Conservation (phyloP, 129 eudicot species). For the Pulicaria dysenterica region DNA sequence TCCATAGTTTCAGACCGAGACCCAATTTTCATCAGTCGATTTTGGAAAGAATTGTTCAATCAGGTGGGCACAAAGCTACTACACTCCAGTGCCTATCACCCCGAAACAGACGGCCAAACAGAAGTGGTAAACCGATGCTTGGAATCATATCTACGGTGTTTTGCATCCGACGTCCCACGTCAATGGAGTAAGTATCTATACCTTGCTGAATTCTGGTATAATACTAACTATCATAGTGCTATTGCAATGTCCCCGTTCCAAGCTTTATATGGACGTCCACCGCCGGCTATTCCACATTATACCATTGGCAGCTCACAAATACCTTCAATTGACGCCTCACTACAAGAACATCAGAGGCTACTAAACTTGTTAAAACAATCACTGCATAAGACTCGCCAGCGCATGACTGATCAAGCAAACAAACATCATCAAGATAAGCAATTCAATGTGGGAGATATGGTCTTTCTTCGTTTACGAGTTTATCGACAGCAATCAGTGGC, state of each 20-base stretch:
- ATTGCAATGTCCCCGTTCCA: slow-evolving; percentile 2
- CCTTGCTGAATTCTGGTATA: slow-evolving; percentile 11
- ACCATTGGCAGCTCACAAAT: not conserved
- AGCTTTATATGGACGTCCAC: not conserved
- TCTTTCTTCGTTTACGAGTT: not conserved
- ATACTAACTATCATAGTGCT: not conserved
- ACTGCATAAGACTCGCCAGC: not conserved
- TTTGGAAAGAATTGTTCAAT: too few species aligned
- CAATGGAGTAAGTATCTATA: not conserved
- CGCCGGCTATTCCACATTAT: not conserved
- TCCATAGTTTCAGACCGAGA: too few species aligned
- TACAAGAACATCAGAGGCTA: not conserved
- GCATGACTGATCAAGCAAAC: not conserved
- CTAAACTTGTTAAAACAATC: too few species aligned
- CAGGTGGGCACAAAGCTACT: not conserved
- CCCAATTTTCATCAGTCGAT: too few species aligned
- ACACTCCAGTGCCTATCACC: slow-evolving; percentile 3
- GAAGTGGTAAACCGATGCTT: not conserved
- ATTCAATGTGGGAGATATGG: not conserved
- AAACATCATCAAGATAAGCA: not conserved
- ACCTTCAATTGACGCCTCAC: not conserved
- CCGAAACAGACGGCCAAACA: slow-evolving; percentile 19
- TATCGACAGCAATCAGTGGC: not conserved
- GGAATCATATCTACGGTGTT: not conserved
- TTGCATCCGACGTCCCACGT: not conserved